A percentile compares a stretch with the other conserved stretches of the same genome.
Conservation (phyloP, 306 rosid species). For the Vigna radiata region DNA sequence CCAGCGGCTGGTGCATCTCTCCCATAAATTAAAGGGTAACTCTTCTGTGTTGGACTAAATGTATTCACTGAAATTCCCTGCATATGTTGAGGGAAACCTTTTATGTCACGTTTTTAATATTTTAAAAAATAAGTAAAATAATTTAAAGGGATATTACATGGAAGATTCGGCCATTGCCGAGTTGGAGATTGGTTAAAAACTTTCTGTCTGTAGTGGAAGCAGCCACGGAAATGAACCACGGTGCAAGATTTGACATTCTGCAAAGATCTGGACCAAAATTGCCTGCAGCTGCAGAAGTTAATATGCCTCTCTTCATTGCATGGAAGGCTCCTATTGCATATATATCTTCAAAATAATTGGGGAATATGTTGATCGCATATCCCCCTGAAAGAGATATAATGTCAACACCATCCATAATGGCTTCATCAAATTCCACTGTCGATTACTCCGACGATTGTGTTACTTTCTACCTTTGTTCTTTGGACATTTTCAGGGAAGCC, state of each 20-base stretch:
- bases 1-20: background rate
- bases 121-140: no score
- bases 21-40: background rate
- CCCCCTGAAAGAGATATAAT: background rate
- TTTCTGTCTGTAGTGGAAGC: slow-evolving; percentile 60
- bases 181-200: slow-evolving; percentile 45
- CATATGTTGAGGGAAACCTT: background rate
- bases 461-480: no score
- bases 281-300: background rate
- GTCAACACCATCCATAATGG: slow-evolving; percentile 8
- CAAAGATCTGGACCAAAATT: slow-evolving; percentile 34
- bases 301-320: slow-evolving; percentile 17
- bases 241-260: slow-evolving; percentile 32
- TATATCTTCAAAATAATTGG: background rate
- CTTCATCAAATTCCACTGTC: no score
- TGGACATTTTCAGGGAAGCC: no score
- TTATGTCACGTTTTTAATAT: background rate
- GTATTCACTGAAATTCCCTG: slow-evolving; percentile 12
- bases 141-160: background rate
- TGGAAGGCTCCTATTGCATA: slow-evolving; percentile 1
- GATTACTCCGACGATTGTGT: no score
- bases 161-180: slow-evolving; percentile 31
- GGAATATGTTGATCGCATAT: rapidly evolving
- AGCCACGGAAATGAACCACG: slow-evolving; percentile 61
- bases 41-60: background rate